phyloP scores from a whole-genome alignment of 495 filamentous ascomycete genomes.

The Aspergillus coremiiformis region DNA sequence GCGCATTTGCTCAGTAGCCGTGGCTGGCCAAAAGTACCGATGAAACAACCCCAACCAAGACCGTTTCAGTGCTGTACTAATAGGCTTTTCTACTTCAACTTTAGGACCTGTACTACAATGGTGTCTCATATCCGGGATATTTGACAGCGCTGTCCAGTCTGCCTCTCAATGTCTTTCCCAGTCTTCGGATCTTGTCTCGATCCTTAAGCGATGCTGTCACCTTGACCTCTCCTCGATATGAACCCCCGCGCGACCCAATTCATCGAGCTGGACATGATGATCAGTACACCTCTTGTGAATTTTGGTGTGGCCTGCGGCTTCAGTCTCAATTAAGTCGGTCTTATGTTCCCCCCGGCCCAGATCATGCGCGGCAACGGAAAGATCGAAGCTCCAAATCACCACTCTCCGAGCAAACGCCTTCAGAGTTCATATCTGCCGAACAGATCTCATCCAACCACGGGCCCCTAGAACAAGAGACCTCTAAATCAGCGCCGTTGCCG shows the following conservation, averaged over 20 bases:
- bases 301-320: constrained; percentile 11
- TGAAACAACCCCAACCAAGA: background rate
- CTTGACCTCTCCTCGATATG: background rate
- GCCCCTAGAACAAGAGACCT: no score
- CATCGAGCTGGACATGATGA: background rate
- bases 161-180: constrained; percentile 1
- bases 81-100: background rate
- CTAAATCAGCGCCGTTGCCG: background rate
- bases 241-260: background rate
- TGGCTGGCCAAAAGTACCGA: constrained; percentile 24
- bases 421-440: background rate
- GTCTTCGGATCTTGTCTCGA: background rate
- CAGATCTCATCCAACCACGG: background rate
- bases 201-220: constrained; percentile 1
- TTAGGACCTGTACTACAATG: constrained; percentile 9
- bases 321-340: constrained; percentile 12
- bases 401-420: background rate
- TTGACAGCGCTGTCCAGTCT: background rate
- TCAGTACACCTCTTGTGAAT: constrained; percentile 4
- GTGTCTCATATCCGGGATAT: constrained; percentile 6
- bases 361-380: background rate
- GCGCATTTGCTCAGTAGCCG: constrained; percentile 20
- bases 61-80: background rate
- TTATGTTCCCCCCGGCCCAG: background rate
- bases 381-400: background rate